These are phyloP conservation scores for Apiotrichum gamsii DNA, from an alignment of 1,284 basidiomycete genomes.

Conservation along the genomic window DNA sequence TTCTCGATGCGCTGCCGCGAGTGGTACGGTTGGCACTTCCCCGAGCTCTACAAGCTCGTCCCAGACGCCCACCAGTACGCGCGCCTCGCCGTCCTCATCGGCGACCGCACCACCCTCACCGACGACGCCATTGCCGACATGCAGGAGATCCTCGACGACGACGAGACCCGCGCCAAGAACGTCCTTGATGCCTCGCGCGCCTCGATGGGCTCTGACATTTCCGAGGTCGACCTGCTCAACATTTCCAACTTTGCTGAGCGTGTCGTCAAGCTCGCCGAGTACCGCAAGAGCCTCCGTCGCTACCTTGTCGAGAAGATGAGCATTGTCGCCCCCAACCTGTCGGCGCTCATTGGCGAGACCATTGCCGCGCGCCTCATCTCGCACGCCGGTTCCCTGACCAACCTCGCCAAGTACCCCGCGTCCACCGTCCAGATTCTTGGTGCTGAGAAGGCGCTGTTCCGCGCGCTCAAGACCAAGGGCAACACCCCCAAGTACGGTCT, in stretches of 20 bases:
- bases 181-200: slow-evolving; percentile 89
- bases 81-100: slow-evolving; percentile 78
- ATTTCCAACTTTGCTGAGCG: slow-evolving; percentile 87
- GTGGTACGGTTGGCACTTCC: slow-evolving; percentile 99
- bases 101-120: slow-evolving; percentile 63
- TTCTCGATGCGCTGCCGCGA: slow-evolving; percentile 98
- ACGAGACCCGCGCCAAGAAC: slow-evolving; percentile 82
- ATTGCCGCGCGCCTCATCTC: slow-evolving; percentile 93
- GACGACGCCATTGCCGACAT: slow-evolving; percentile 72
- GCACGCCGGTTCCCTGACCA: slow-evolving; percentile 95
- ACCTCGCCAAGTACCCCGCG: slow-evolving; percentile 96
- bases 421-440: slow-evolving; percentile 97
- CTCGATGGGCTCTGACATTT: slow-evolving; percentile 90
- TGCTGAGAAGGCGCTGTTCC: slow-evolving; percentile 96
- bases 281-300: slow-evolving; percentile 82
- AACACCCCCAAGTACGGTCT: slow-evolving; percentile 98
- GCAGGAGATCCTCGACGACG: slow-evolving; percentile 76
- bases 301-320: slow-evolving; percentile 99
- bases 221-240: slow-evolving; percentile 93
- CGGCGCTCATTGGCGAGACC: slow-evolving; percentile 88
- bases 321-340: slow-evolving; percentile 89
- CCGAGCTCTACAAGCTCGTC: slow-evolving; percentile 90
- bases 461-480: slow-evolving; percentile 96
- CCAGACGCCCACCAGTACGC: slow-evolving; percentile 95
- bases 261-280: slow-evolving; percentile 86